A percentile compares a stretch with the other conserved stretches of the same genome.
Evolutionary conservation across 352 stramenopile genomes (phyloP).

Genomic region (Phytophthora syringae): DNA sequence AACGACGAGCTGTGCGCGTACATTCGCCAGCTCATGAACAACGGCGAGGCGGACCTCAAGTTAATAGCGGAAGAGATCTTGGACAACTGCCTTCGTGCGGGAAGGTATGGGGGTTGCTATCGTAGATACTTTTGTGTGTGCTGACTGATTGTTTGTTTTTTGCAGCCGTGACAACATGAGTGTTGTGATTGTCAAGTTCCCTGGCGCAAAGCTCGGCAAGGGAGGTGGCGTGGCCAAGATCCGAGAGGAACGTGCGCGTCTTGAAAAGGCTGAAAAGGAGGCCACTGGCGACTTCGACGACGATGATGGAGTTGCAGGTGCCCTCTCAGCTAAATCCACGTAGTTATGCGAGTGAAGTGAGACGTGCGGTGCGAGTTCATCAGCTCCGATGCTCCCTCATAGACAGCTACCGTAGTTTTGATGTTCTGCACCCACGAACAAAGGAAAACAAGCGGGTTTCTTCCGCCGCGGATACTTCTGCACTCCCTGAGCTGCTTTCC

Average conservation of each 20-base stretch:
- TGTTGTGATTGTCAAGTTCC: slow-evolving; percentile 81
- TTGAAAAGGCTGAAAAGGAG: slow-evolving; percentile 51
- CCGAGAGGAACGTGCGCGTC: slow-evolving; percentile 54
- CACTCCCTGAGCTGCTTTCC: not conserved
- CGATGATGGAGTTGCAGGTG: slow-evolving; percentile 22
- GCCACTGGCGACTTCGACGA: slow-evolving; percentile 25
- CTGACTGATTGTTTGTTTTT: not conserved
- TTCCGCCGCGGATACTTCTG: not conserved
- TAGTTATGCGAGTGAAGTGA: slow-evolving; percentile 24
- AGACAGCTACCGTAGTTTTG: slow-evolving; percentile 19
- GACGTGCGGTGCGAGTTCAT: slow-evolving; percentile 7
- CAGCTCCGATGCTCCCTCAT: slow-evolving; percentile 23
- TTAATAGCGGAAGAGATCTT: slow-evolving; percentile 85
- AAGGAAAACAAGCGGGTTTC: slow-evolving; percentile 6
- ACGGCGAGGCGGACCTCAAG: slow-evolving; percentile 69
- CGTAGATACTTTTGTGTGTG: not conserved
- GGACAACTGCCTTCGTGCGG: slow-evolving; percentile 74
- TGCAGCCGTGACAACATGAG: slow-evolving; percentile 88
- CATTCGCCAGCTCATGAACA: slow-evolving; percentile 77
- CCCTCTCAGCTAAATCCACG: slow-evolving; percentile 25
- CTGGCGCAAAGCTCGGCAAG: slow-evolving; percentile 62
- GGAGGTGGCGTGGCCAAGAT: slow-evolving; percentile 70
- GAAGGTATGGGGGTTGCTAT: slow-evolving; percentile 49
- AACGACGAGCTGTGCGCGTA: slow-evolving; percentile 91
- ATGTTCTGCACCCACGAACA: slow-evolving; percentile 10